Base-by-base conservation (phyloP, 2,329 filamentous ascomycete species). In the Aspergillus jensenii region DNA sequence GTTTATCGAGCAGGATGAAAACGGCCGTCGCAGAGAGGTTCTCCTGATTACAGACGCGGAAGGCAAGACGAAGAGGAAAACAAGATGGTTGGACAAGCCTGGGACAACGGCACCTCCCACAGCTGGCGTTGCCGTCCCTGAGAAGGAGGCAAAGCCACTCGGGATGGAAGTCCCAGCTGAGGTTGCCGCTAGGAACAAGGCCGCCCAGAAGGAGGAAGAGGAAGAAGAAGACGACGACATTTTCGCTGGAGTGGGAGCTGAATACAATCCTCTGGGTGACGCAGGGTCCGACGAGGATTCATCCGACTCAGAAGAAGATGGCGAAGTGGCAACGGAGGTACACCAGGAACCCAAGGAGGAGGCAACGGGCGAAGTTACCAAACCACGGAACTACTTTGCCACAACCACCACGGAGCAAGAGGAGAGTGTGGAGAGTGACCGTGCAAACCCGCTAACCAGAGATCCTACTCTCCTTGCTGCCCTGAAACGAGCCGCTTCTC, bases 401-500 rank as follows among this genome's bases (percentile, higher is more conserved):
- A 67, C 71, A 35, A 68, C 73, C 9, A 70, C 73, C 3, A 72
- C 65, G 25, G 33, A 47, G 43, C 19, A 44, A 14, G 78, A 87
- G 41, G 77, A 84, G 15, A 83, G 83, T 1, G 80, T 84, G 45
- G 79, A 84, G 62, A 72, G 59, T 17, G 62, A 69, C 9, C 68
- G 71, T 7, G 65, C 68, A 25, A 77, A 78, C 48, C 75, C 77
- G 4, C 69, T 82, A 4, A 84, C 88, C 67, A 83, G 82, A 25
- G 91, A 97, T 67, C 89, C 91, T 2, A 85, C 89, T 2, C 88
- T 96, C 61, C 82, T 92, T 62, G 91, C 91, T 3, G 91, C 91
- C 0, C 83, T 99, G 67, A 91, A 92, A 75, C 92, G 92, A 73
- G 93, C 93, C 9, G 89, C 90, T 17, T 79, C 85, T 9, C 80